Evolutionary conservation across 2,329 filamentous ascomycete species (phyloP).

Genomic region (Drechslerella dactyloides): DNA sequence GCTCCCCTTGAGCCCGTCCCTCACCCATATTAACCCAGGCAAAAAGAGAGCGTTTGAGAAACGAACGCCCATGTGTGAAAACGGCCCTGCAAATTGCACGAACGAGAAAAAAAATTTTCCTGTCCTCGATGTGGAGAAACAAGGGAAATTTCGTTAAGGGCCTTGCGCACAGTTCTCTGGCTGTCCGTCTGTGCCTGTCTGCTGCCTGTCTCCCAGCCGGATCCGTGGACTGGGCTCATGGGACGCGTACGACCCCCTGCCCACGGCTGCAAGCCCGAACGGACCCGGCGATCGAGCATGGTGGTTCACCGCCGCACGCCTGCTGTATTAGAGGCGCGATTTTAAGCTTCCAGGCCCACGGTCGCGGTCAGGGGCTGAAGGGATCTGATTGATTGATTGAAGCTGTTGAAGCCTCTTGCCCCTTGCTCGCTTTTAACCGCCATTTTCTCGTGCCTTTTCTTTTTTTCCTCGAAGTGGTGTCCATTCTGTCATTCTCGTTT

Average conservation of each 20-base stretch:
- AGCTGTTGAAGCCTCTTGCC: conserved; percentile 10
- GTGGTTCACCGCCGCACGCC: conserved; percentile 3
- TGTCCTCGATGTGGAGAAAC: not conserved
- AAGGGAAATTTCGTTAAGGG: not conserved
- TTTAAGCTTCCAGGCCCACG: conserved; percentile 47
- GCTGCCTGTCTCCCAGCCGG: conserved; percentile 9
- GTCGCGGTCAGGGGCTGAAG: conserved; percentile 47
- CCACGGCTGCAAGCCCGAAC: conserved; percentile 49
- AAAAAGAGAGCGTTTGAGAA: not conserved
- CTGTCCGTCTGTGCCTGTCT: conserved; percentile 4
- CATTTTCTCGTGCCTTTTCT: not conserved
- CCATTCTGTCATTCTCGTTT: not conserved
- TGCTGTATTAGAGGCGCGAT: not conserved
- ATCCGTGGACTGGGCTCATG: conserved; percentile 17
- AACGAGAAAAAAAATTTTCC: not conserved
- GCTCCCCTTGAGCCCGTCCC: too few species aligned
- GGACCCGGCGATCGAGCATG: conserved; percentile 49
- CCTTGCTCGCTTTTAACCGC: conserved; percentile 49
- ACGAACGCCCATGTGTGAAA: not conserved
- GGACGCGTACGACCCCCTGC: conserved; percentile 32
- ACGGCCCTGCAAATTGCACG: not conserved
- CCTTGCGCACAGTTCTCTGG: not conserved
- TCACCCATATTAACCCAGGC: not conserved
- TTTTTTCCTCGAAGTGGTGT: conserved; percentile 5
- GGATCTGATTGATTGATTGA: conserved; percentile 4